These are phyloP conservation scores for Chalciporus pseudorubinellus DNA, from an alignment of 768 basidiomycete species.

Conservation along the genomic window DNA sequence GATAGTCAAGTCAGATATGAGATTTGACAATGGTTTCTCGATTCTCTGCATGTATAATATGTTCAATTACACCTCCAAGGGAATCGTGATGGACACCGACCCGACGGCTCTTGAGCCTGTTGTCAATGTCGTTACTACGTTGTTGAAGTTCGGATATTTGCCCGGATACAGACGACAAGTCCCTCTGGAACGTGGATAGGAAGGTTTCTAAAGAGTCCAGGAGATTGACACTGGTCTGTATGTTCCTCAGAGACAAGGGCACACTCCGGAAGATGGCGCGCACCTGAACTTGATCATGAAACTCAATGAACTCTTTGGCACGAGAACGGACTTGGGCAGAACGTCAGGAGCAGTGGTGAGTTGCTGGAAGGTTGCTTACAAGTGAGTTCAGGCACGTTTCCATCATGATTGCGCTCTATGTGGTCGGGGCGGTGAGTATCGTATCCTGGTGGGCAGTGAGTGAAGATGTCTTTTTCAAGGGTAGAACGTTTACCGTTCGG, in stretches of 20 bases:
- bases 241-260: constrained; percentile 1
- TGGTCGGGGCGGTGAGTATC: neutral
- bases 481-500: constrained; percentile 6
- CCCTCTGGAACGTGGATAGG: constrained; percentile 92
- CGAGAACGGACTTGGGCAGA: constrained; percentile 33
- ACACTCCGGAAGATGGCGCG: constrained; percentile 7
- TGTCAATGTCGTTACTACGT: constrained; percentile 88
- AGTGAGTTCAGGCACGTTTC: neutral
- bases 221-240: constrained; percentile 79
- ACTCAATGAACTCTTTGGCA: constrained; percentile 72
- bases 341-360: neutral
- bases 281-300: constrained; percentile 92
- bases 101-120: constrained; percentile 76
- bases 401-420: neutral
- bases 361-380: constrained; percentile 14
- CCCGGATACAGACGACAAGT: constrained; percentile 90
- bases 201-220: constrained; percentile 88
- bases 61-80: neutral
- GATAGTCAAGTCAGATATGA: constrained; percentile 78
- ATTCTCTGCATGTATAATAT: constrained; percentile 58
- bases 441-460: constrained; percentile 2
- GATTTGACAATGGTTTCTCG: constrained; percentile 79
- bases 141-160: constrained; percentile 94
- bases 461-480: neutral
- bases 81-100: constrained; percentile 43